Evolutionary conservation across 2,329 filamentous ascomycete species (phyloP).

Genomic region (Colletotrichum horii): DNA sequence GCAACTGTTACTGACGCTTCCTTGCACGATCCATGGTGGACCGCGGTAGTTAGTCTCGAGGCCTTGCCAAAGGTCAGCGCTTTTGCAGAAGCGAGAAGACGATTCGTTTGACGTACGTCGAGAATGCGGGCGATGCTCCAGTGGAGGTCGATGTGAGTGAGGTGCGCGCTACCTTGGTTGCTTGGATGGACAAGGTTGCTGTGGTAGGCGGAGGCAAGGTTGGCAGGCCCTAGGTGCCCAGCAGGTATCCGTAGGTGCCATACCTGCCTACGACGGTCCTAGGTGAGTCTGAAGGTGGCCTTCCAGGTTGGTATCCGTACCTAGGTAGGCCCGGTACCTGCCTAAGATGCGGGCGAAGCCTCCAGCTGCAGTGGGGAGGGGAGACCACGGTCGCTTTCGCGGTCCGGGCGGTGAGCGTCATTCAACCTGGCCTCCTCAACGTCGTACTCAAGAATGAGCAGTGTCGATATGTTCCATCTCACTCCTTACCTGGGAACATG

Average conservation of each 20-base stretch:
- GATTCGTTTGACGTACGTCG: not conserved
- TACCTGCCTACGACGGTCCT: not conserved
- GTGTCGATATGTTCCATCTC: not conserved
- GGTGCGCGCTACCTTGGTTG: not conserved
- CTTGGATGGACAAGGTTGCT: not conserved
- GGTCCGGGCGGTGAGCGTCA: conserved; percentile 4
- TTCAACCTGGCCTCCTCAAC: not conserved
- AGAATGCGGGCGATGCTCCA: not conserved
- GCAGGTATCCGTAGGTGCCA: not conserved
- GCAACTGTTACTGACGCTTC: conserved; percentile 56
- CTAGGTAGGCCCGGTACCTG: not conserved
- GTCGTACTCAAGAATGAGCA: not conserved
- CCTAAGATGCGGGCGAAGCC: not conserved
- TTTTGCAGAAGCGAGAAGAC: not conserved
- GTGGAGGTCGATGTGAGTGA: not conserved
- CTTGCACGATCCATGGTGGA: conserved; percentile 68
- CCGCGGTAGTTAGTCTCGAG: conserved; percentile 33
- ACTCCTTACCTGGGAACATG: not conserved
- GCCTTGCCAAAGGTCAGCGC: conserved; percentile 5
- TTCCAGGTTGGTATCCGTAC: too few relatives aligned
- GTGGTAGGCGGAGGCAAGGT: not conserved
- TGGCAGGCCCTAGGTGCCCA: not conserved
- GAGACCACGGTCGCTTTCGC: not conserved
- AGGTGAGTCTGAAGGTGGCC: not conserved
- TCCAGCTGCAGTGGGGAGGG: not conserved